Percentiles rank a stretch among this genome's conserved stretches.
These are phyloP conservation scores for Casuarina cunninghamiana DNA, from an alignment of 306 rosid genomes.

Conservation along the genomic window DNA sequence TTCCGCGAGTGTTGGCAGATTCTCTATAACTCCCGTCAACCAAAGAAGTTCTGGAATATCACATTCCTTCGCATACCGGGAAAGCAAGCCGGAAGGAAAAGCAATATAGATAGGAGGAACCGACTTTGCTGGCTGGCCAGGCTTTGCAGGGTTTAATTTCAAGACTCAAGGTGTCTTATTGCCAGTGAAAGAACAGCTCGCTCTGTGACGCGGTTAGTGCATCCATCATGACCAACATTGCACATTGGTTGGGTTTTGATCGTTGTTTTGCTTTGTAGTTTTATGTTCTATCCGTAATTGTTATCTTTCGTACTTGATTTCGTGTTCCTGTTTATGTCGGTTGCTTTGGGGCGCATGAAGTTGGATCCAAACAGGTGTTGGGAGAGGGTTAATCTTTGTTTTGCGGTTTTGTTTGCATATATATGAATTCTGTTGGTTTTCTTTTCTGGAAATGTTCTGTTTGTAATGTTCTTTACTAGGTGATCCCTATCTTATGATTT, in stretches of 20 bases:
- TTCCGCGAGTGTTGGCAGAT: constrained; percentile 32
- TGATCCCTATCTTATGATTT: constrained; percentile 27
- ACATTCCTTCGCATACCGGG: constrained; percentile 35
- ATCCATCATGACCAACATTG: constrained; percentile 33
- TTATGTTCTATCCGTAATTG: constrained; percentile 13
- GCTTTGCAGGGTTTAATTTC: constrained; percentile 25
- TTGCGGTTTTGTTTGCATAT: constrained; percentile 22
- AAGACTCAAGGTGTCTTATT: constrained; percentile 46
- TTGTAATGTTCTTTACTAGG: constrained; percentile 20
- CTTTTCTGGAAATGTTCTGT: constrained; percentile 23
- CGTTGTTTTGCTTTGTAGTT: constrained; percentile 31
- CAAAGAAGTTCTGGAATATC: constrained; percentile 31
- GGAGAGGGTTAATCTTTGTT: constrained; percentile 24
- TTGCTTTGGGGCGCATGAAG: constrained; percentile 24
- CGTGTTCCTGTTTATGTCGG: constrained; percentile 19
- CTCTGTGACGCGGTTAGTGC: constrained; percentile 43
- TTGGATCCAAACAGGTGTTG: constrained; percentile 40
- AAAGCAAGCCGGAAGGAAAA: constrained; percentile 18
- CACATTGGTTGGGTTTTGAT: constrained; percentile 53
- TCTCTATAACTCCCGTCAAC: constrained; percentile 56
- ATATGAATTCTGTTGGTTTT: constrained; percentile 20
- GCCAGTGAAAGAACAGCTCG: constrained; percentile 12
- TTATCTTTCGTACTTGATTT: constrained; percentile 15
- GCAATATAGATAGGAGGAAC: constrained; percentile 29
- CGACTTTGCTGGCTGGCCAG: constrained; percentile 44